phyloP scores from a whole-genome alignment of 2,329 filamentous ascomycete species.

The Ophiobolus disseminans region DNA sequence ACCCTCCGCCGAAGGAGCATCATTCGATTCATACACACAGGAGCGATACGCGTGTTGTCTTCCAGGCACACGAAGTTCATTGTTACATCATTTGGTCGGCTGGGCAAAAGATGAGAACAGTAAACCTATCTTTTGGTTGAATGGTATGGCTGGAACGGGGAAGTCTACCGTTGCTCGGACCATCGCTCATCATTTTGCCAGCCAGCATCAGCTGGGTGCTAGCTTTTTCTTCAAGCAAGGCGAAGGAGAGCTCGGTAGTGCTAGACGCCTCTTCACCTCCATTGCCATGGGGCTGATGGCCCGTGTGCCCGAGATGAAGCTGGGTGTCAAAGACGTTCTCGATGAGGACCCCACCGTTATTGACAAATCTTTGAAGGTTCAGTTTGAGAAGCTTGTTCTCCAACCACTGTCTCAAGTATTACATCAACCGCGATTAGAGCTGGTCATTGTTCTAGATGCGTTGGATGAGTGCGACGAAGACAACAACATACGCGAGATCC shows the following conservation, averaged over 20 bases:
- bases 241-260: constrained; percentile 3
- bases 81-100: background rate
- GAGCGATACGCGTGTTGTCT: constrained; percentile 1
- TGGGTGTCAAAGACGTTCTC: background rate
- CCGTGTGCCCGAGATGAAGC: background rate
- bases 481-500: constrained; percentile 6
- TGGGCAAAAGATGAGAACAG: constrained; percentile 4
- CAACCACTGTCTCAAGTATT: background rate
- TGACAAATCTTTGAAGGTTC: background rate
- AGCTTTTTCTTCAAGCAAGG: constrained; percentile 22
- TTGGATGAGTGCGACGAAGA: constrained; percentile 16
- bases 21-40: constrained; percentile 4
- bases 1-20: constrained; percentile 1
- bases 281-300: background rate
- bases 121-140: constrained; percentile 18
- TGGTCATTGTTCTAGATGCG: constrained; percentile 16
- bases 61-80: constrained; percentile 5
- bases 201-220: constrained; percentile 5
- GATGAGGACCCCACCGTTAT: background rate
- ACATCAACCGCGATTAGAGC: background rate
- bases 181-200: constrained; percentile 18
- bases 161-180: constrained; percentile 20
- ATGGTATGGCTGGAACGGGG: constrained; percentile 31
- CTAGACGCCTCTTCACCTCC: background rate
- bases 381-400: background rate